A percentile compares a stretch with the other conserved stretches of the same genome.
Evolutionary conservation across 768 basidiomycete genomes (phyloP).

Genomic region (Rhodotorula babjevae): DNA sequence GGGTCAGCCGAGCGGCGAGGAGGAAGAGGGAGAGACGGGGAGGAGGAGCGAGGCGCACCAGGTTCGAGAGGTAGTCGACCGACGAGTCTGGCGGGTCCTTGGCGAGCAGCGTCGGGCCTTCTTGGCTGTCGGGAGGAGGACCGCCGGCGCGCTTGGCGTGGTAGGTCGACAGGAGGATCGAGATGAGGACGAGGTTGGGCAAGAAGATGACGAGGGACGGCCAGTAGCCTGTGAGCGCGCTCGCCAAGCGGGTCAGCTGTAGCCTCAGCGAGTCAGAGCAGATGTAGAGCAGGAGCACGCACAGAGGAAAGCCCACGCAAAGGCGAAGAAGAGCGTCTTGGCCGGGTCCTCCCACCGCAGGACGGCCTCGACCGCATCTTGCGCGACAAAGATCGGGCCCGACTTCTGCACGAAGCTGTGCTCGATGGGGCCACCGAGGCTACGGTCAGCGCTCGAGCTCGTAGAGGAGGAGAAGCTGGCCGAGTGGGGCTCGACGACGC

Average conservation of each 20-base stretch:
- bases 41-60: constrained; percentile 1
- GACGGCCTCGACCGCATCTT: constrained; percentile 39
- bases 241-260: neutral
- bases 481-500: constrained; percentile 12
- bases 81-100: constrained; percentile 26
- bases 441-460: neutral
- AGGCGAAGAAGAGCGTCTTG: constrained; percentile 41
- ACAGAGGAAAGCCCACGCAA: constrained; percentile 38
- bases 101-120: constrained; percentile 21
- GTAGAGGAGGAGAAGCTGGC: neutral
- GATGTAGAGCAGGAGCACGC: neutral
- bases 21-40: neutral
- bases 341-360: constrained; percentile 40
- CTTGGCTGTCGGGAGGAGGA: constrained; percentile 4
- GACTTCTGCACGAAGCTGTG: constrained; percentile 42
- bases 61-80: constrained; percentile 34
- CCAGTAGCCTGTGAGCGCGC: constrained; percentile 15
- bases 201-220: constrained; percentile 24
- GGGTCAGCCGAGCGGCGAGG: neutral
- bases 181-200: constrained; percentile 23
- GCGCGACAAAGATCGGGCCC: constrained; percentile 41
- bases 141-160: neutral
- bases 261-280: neutral
- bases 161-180: constrained; percentile 27
- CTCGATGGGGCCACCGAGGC: fast-evolving